Base-by-base conservation (phyloP, 306 rosid genomes). In the Sicyos edulis region DNA sequence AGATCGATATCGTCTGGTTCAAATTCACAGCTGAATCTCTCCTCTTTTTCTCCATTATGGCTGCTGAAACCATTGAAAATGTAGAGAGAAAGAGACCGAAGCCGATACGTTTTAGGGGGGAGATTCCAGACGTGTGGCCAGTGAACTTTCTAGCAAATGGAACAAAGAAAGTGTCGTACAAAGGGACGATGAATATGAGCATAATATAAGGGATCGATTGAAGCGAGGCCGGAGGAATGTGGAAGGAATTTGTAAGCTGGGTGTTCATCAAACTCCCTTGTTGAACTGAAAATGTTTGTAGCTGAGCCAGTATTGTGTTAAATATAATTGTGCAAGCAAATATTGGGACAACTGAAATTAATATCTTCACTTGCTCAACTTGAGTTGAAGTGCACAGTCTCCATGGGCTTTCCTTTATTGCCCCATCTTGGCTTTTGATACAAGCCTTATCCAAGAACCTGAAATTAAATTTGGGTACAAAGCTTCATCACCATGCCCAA, bases 221-320 rank as follows among this genome's bases (percentile, higher is more conserved):
- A 54, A 95, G 97, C 1, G 99, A 91, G 7, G 99, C 99, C 0
- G 99, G 96, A 6, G 99, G 99, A 74, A 95, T 84, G 0, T 50
- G 80, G 75, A 95, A 91, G 55, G 92, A 86, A 63, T 83, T 74
- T 8, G 87, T 84, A 45, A 95, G 80, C 20, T 72, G 84, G 3
- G 92, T 87, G 82, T 95, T 82, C 99, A 95, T 95, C 26, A 86
- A 62, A 29, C 85, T 82, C 17, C 99, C 99, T 85, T 95, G 99
- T 74, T 91, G 96, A 73, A 95, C 99, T 10, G 99, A 91, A 85
- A 95, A 95, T 15, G 99, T 95, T 63, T 95, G 99, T 69, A 95
- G 97, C 11, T 95, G 99, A 75, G 99, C 99, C 54, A 95, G 80
- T 69, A 95, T 91, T 15, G 99, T 89, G 88, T 95, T 91, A 92